These are phyloP conservation scores for Clitocybe nebularis DNA, from an alignment of 1,284 basidiomycete species.

Conservation along the genomic window DNA sequence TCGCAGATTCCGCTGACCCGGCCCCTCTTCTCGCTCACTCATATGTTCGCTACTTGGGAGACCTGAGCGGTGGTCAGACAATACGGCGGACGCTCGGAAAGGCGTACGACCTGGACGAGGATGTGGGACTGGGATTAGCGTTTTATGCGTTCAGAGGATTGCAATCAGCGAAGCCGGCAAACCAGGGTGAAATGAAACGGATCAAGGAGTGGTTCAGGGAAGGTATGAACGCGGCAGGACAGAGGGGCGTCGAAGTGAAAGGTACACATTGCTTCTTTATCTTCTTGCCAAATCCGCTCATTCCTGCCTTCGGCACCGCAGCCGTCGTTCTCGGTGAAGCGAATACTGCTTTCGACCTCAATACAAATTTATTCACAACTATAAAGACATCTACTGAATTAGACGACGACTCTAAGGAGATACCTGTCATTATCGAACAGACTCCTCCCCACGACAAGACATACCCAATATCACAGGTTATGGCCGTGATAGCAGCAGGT, in stretches of 20 bases:
- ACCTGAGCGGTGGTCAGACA: slow-evolving; percentile 79
- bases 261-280: slow-evolving; percentile 27
- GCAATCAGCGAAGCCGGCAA: slow-evolving; percentile 36
- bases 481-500: slow-evolving; percentile 44
- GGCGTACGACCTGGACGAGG: slow-evolving; percentile 60
- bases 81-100: slow-evolving; percentile 63
- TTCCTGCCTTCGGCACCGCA: slow-evolving; percentile 16
- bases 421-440: slow-evolving; percentile 15
- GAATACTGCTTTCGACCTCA: slow-evolving; percentile 64
- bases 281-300: slow-evolving; percentile 2
- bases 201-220: slow-evolving; percentile 77
- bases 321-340: slow-evolving; percentile 56
- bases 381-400: slow-evolving; percentile 23
- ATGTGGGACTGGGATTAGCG: slow-evolving; percentile 45
- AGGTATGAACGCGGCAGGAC: slow-evolving; percentile 68
- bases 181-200: slow-evolving; percentile 61
- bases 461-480: slow-evolving; percentile 35
- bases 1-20: slow-evolving; percentile 45
- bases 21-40: slow-evolving; percentile 69
- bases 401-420: slow-evolving; percentile 9
- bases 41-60: slow-evolving; percentile 85
- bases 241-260: slow-evolving; percentile 52
- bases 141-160: slow-evolving; percentile 76
- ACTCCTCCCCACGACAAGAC: slow-evolving; percentile 20
- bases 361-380: slow-evolving; percentile 59